Evolutionary conservation across 192 early-diverging fungal genomes (phyloP), one percentile per base, ranked within the genome.

Genomic region (Umbelopsis sp.): DNA sequence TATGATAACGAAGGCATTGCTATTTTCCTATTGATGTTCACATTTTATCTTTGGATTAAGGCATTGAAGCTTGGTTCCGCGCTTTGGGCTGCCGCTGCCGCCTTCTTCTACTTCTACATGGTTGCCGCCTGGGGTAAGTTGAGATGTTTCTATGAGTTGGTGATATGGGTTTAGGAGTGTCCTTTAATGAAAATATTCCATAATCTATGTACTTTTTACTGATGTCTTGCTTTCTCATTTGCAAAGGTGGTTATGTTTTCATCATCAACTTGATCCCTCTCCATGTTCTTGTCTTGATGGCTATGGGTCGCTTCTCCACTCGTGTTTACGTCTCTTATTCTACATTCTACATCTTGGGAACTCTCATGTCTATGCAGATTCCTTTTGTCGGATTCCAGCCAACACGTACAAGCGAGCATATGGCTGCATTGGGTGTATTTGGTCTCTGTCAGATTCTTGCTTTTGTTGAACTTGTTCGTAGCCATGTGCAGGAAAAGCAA

Each of bases 1-100:
- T 99, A 99, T 70, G 98, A 99, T 80, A 98, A 99, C 82, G 98
- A 99, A 80, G 98, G 94, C 4, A 99, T 99, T 80, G 96, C 98
- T 52, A 99, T 99, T 74, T 99, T 99, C 76, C 77, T 99, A 52
- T 89, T 99, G 17, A 93, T 99, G 84, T 93, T 96, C 66, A 97
- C 96, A 7, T 99, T 98, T 78, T 99, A 93, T 77, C 82, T 98
- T 73, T 99, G 98, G 98, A 93, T 99, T 72, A 95, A 96, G 76
- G 92, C 97, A 1, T 82, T 99, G 41, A 97, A 97, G 69, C 80
- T 92, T n/a, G 98, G 98, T 1, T 97, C 95, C 31, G 91, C 96
- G 3, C 83, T 95, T 73, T 98, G 91, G 75, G 96, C 87, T 31
- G 89, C 93, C 44, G 77, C 91, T 70, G 83, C 96, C 0, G 98